Evolutionary conservation across 2,329 filamentous ascomycete species (phyloP), one percentile per base, ranked within the genome.

Genomic region (Neopestalotiopsis rosae): DNA sequence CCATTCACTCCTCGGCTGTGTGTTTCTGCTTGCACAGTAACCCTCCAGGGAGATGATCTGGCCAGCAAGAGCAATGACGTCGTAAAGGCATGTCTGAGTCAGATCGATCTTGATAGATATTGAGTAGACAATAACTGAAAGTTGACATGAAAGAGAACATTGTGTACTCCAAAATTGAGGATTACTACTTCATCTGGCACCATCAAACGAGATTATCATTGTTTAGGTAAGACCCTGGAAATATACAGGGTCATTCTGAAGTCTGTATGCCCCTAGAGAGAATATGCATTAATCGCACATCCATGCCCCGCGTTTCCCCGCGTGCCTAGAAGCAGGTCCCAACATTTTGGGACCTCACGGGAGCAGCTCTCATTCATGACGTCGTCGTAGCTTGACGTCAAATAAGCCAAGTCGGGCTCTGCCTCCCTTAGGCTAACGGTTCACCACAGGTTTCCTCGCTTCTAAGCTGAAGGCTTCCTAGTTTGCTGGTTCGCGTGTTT

Each of bases 1-100:
- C 49, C 61, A 68, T 65, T 68, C 59, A 62, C 32, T 40, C 14
- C 45, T 68, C 70, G 72, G 76, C 69, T 82, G 86, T 81, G 87
- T 71, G 86, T 89, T 89, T 87, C 81, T 79, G 78, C 76, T 68
- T 70, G 66, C n/a, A 75, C 74, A 79, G 79, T 81, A 87, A 86
- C 86, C 86, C 86, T 81, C 75, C 75, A 74, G 70, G 69, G 69
- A 32, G 69, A 70, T 71, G 71, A 71, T 71, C 74, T 71, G 73
- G 72, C 70, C 70, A 74, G 74, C 71, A 67, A 69, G 79, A 78
- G 77, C 81, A 67, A 80, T 88, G 86, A 88, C 77, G 86, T 82
- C 73, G 80, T 86, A 87, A 90, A 90, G 88, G 88, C 88, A 90
- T 89, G 86, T 89, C 87, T 90, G 88, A 90, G 88, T 86, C 82